A percentile compares a stretch with the other conserved stretches of the same genome.
These are phyloP conservation scores for Logfia minima DNA, from an alignment of 129 eudicot species.

Conservation along the genomic window DNA sequence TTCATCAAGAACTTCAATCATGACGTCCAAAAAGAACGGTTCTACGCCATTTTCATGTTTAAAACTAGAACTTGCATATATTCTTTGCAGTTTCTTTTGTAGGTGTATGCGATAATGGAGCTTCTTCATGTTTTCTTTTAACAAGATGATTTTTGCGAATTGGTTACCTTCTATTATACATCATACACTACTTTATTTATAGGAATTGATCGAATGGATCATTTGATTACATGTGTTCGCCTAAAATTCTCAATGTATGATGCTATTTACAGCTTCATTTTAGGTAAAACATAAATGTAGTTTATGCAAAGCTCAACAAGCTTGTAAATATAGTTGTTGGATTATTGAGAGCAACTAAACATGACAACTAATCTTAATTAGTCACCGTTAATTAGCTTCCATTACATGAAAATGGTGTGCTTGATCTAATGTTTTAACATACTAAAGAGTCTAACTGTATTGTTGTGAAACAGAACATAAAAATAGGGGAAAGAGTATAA, in stretches of 20 bases:
- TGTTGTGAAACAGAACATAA: background rate
- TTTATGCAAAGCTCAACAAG: too few species aligned
- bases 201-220: too few species aligned
- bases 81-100: background rate
- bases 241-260: too few species aligned
- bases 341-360: background rate
- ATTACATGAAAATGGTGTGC: background rate
- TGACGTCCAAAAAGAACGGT: background rate
- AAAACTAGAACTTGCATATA: background rate
- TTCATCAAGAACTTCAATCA: background rate
- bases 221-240: too few species aligned
- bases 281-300: too few species aligned
- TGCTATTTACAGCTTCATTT: too few species aligned
- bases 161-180: too few species aligned
- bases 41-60: background rate
- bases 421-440: background rate
- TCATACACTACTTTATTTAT: too few species aligned
- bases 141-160: too few species aligned
- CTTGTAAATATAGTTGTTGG: too few species aligned
- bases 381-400: too few species aligned
- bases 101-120: background rate
- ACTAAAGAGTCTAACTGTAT: background rate
- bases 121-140: background rate
- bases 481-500: background rate
- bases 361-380: background rate